A percentile compares a stretch with the other conserved stretches of the same genome.
These are phyloP conservation scores for Copromyces sp. DNA, from an alignment of 495 filamentous ascomycete species.

Conservation along the genomic window DNA sequence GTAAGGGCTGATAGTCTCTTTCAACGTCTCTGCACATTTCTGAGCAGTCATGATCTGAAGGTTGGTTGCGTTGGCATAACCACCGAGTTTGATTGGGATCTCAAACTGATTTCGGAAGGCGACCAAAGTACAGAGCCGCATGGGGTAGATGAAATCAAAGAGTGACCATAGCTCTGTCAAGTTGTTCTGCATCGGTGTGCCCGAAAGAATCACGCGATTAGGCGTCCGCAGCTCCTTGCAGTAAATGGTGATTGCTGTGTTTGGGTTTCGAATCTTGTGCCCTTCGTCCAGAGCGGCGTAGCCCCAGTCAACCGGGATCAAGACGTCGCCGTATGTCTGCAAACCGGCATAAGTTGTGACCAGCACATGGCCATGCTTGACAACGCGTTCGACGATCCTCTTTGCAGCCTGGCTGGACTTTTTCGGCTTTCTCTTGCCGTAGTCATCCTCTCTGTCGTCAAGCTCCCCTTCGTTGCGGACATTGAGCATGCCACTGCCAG, in stretches of 20 bases:
- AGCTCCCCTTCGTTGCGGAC: conserved; percentile 54
- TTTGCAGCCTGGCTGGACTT: conserved; percentile 52
- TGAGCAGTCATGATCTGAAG: conserved; percentile 85
- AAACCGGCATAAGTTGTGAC: conserved; percentile 92
- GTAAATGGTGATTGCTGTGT: conserved; percentile 80
- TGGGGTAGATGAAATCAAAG: conserved; percentile 93
- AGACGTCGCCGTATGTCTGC: conserved; percentile 68
- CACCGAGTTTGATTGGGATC: conserved; percentile 80
- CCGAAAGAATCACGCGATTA: conserved; percentile 86
- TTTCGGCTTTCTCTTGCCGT: conserved; percentile 26
- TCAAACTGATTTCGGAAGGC: conserved; percentile 85
- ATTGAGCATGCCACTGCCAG: conserved; percentile 92
- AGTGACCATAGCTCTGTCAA: conserved; percentile 97
- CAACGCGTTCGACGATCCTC: conserved; percentile 70
- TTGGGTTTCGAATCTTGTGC: conserved; percentile 94
- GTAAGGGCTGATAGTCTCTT: conserved; percentile 84
- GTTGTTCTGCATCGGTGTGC: conserved; percentile 97
- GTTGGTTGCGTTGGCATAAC: conserved; percentile 88
- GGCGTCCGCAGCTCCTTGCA: conserved; percentile 84
- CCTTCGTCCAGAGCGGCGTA: conserved; percentile 95
- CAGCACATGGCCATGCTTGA: conserved; percentile 81
- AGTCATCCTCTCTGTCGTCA: conserved; percentile 54
- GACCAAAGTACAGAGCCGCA: conserved; percentile 85
- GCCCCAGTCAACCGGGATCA: conserved; percentile 78
- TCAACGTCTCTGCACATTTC: conserved; percentile 81